phyloP scores from a whole-genome alignment of 495 filamentous ascomycete genomes.

The Penicillium tannophilum region DNA sequence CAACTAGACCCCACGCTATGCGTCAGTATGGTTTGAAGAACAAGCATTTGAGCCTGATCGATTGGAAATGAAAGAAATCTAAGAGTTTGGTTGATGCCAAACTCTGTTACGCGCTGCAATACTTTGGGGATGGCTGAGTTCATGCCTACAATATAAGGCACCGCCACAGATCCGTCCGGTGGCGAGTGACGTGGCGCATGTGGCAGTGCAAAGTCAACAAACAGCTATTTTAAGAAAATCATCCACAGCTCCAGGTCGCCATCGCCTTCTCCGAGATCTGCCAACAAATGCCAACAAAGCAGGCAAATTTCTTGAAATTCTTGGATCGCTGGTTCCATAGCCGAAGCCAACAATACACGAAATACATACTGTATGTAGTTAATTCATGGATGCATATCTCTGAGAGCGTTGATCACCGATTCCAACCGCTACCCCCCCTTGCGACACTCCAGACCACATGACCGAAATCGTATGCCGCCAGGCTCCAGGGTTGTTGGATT shows the following conservation, averaged over 20 bases:
- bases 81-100: not conserved
- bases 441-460: conserved; percentile 26
- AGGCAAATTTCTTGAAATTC: not conserved
- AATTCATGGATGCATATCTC: not conserved
- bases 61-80: conserved; percentile 8
- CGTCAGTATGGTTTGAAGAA: conserved; percentile 8
- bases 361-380: not conserved
- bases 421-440: conserved; percentile 8
- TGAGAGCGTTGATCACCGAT: conserved; percentile 1
- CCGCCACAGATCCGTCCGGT: conserved; percentile 6
- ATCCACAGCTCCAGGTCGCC: not conserved
- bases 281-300: conserved; percentile 2
- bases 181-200: conserved; percentile 26
- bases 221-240: conserved; percentile 18
- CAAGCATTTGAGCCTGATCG: conserved; percentile 8
- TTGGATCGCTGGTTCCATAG: not conserved
- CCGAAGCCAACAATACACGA: not conserved
- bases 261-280: conserved; percentile 13
- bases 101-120: not conserved
- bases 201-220: conserved; percentile 13
- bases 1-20: not conserved
- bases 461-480: conserved; percentile 33
- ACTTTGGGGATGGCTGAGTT: not conserved
- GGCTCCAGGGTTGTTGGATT: conserved; percentile 23
- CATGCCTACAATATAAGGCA: not conserved